A percentile compares a stretch with the other conserved stretches of the same genome.
Conservation (phyloP, 2,329 filamentous ascomycete species). For the Fulvia fulva region DNA sequence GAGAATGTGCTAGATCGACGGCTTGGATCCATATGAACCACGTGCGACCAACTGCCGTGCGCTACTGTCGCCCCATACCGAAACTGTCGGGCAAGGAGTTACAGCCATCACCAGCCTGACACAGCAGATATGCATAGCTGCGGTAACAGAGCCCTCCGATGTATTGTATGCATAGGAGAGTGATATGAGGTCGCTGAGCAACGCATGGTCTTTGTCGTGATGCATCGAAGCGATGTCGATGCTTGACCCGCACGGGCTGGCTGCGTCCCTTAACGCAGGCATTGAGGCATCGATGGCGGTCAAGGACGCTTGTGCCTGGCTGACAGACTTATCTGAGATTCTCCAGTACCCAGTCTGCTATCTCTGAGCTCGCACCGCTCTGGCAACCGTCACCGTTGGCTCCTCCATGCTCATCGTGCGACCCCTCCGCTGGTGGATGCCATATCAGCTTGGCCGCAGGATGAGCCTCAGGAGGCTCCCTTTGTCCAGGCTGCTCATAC, state of each 20-base stretch:
- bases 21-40: neutral
- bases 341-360: neutral
- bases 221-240: neutral
- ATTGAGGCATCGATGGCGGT: neutral
- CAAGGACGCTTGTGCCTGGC: neutral
- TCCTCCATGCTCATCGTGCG: neutral
- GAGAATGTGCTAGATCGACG: neutral
- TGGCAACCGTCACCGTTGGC: neutral
- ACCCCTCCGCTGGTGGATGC: constrained; percentile 17
- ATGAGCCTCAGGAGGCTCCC: constrained; percentile 50
- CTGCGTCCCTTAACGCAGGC: no score
- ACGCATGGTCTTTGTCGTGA: neutral
- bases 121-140: neutral
- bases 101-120: constrained; percentile 1
- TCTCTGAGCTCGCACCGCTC: neutral
- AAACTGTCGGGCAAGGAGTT: neutral
- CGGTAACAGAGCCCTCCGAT: neutral
- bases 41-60: neutral
- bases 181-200: neutral
- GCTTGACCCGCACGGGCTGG: no score
- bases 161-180: no score
- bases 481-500: constrained; percentile 49
- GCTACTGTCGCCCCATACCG: neutral
- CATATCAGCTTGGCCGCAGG: constrained; percentile 47
- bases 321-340: neutral